phyloP scores from a whole-genome alignment of 1,284 basidiomycete species.

The Stygiomarasmius scandens region DNA sequence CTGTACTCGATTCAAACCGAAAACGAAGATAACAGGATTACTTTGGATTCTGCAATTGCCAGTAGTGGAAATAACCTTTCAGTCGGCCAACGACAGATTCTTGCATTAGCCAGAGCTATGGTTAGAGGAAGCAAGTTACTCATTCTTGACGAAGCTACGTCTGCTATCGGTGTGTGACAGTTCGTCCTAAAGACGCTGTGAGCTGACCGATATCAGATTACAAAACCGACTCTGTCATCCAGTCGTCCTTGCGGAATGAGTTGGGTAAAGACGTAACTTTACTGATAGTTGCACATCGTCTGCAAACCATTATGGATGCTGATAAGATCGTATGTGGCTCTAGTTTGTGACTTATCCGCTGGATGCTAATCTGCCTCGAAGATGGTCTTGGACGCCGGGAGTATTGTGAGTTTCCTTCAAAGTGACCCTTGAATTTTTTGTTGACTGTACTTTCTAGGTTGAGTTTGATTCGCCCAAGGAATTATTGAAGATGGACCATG shows the following conservation, averaged over 20 bases:
- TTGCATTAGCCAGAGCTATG: conserved; percentile 17
- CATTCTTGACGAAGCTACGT: conserved; percentile 63
- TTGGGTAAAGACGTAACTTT: conserved; percentile 48
- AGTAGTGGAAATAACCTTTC: conserved; percentile 45
- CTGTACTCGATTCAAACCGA: conserved; percentile 50
- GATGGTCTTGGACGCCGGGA: conserved; percentile 39
- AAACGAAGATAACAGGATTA: conserved; percentile 50
- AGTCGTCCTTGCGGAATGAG: conserved; percentile 47
- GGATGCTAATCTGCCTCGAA: too few species aligned
- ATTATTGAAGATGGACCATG: conserved; percentile 44
- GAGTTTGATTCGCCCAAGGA: conserved; percentile 49
- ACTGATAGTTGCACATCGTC: conserved; percentile 57
- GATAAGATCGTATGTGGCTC: conserved; percentile 42
- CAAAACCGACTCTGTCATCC: conserved; percentile 49
- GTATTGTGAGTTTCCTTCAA: conserved; percentile 26
- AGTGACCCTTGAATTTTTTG: too few species aligned
- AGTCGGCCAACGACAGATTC: conserved; percentile 46
- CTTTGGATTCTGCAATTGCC: conserved; percentile 55
- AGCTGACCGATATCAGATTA: conserved; percentile 33
- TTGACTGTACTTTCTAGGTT: conserved; percentile 23
- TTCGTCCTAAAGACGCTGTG: conserved; percentile 12
- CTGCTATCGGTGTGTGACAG: conserved; percentile 31
- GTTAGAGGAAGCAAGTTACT: conserved; percentile 40
- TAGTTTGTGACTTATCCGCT: too few species aligned
- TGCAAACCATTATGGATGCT: conserved; percentile 58